Evolutionary conservation across 345 rosid genomes (phyloP).

Genomic region (Bretschneidera sinensis): DNA sequence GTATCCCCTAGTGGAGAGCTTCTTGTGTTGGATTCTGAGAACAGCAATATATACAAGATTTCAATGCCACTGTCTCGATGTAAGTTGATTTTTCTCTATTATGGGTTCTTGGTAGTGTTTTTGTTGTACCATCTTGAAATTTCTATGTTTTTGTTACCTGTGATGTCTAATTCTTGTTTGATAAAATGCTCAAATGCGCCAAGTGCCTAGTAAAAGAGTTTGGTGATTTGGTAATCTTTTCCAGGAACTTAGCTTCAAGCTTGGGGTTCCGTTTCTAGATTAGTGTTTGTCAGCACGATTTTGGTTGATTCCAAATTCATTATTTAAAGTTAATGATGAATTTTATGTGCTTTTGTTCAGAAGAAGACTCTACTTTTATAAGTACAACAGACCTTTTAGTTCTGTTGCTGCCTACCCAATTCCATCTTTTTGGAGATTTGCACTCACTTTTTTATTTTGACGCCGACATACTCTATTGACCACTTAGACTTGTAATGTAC

Average conservation of each 20-base stretch:
- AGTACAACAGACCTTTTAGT: constrained; percentile 21
- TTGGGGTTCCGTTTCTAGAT: constrained; percentile 13
- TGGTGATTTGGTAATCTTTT: too few relatives aligned
- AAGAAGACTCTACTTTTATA: constrained; percentile 44
- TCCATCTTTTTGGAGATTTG: constrained; percentile 25
- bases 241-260: constrained; percentile 33
- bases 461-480: constrained; percentile 18
- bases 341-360: constrained; percentile 32
- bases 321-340: constrained; percentile 6
- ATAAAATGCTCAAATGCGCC: too few relatives aligned
- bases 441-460: constrained; percentile 8
- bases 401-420: constrained; percentile 7
- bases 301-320: constrained; percentile 12
- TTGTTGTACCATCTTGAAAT: neutral
- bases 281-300: constrained; percentile 2
- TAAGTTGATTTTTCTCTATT: constrained; percentile 29
- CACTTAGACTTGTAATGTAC: constrained; percentile 20
- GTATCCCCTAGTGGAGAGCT: constrained; percentile 78
- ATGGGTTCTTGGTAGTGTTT: too few relatives aligned
- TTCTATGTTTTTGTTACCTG: neutral
- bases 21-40: constrained; percentile 77
- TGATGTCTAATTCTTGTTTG: neutral
- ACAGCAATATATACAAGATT: constrained; percentile 82
- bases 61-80: constrained; percentile 77
- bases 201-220: too few relatives aligned